These are phyloP conservation scores for Cyclotella kingstonii DNA, from an alignment of 108 stramenopile genomes.

Conservation along the genomic window DNA sequence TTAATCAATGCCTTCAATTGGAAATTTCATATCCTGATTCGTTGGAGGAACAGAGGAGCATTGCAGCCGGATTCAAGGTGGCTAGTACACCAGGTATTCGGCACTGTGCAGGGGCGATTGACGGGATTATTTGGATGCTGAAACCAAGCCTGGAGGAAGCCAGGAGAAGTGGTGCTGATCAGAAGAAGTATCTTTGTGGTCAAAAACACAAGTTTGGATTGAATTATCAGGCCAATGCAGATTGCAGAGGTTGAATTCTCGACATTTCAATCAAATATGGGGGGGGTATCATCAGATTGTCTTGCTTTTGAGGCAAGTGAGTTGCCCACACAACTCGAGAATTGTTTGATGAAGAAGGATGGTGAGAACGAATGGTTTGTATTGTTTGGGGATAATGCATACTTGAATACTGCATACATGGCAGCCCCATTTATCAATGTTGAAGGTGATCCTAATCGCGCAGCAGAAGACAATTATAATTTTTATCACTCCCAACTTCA, in stretches of 20 bases:
- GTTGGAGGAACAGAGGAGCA: not conserved
- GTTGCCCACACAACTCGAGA: not conserved
- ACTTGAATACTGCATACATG: not conserved
- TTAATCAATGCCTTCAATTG: not conserved
- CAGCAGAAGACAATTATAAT: constrained; percentile 2
- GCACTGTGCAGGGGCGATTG: too few species aligned
- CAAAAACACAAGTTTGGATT: too few species aligned
- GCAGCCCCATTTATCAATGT: constrained; percentile 1
- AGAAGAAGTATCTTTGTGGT: too few species aligned
- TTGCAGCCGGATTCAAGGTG: not conserved
- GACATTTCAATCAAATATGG: constrained; percentile 7
- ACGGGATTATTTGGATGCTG: not conserved
- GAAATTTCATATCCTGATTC: not conserved
- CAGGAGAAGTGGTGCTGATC: too few species aligned
- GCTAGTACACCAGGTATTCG: not conserved
- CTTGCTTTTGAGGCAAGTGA: constrained; percentile 8
- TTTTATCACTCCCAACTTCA: not conserved
- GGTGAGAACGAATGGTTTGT: constrained; percentile 1
- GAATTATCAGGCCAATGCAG: not conserved
- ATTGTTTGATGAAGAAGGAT: constrained; percentile 4
- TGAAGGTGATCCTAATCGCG: not conserved
- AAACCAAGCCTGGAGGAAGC: not conserved
- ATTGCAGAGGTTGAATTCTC: constrained; percentile 1
- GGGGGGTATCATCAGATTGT: not conserved
- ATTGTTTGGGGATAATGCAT: not conserved